phyloP scores from a whole-genome alignment of 75 land plant species.

The Picea sitchensis region DNA sequence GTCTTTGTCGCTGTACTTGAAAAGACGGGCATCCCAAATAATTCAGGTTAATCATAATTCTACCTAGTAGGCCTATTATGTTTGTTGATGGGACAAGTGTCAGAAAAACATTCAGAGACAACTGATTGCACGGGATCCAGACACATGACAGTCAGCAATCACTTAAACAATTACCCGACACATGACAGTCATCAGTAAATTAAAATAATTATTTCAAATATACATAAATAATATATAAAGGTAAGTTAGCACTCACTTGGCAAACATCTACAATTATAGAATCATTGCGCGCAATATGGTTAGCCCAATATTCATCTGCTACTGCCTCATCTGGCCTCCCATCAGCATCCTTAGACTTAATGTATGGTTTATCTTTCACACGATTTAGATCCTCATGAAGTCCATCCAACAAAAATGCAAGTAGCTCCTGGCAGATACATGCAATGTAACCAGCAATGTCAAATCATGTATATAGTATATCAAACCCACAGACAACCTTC shows the following conservation, averaged over 20 bases:
- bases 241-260: constrained; percentile 52
- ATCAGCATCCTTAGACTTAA: constrained; percentile 84
- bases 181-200: background rate
- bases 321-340: constrained; percentile 87
- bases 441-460: background rate
- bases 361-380: constrained; percentile 74
- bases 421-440: constrained; percentile 53
- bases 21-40: too few relatives aligned
- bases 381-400: constrained; percentile 94
- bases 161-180: too few relatives aligned
- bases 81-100: too few relatives aligned
- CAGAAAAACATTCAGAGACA: background rate
- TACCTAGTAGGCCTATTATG: too few relatives aligned
- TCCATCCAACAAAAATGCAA: constrained; percentile 91
- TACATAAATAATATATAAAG: background rate
- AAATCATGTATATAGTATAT: background rate
- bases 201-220: background rate
- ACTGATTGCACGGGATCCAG: background rate
- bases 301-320: constrained; percentile 92
- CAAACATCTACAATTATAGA: constrained; percentile 92
- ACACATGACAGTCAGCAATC: background rate
- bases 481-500: background rate
- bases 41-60: too few relatives aligned
- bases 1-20: too few relatives aligned
- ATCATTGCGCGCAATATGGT: constrained; percentile 86